A percentile compares a stretch with the other conserved stretches of the same genome.
phyloP scores from a whole-genome alignment of 441 rosid genomes.

The Brassica balearica region DNA sequence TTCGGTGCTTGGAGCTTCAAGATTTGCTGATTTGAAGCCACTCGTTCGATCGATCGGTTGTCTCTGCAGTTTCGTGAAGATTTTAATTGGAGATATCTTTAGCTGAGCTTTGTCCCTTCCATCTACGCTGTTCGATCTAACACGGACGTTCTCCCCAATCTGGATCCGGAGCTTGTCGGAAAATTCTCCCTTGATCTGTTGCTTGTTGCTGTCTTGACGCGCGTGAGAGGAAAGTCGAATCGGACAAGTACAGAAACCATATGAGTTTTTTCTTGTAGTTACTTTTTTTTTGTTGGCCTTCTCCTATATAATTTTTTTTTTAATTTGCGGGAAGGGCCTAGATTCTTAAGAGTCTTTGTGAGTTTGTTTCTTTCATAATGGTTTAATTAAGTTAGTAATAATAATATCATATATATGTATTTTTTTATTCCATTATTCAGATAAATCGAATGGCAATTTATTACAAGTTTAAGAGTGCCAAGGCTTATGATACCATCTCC shows the following conservation, averaged over 20 bases:
- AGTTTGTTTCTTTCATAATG: background rate
- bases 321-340: no score
- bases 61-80: slow-evolving; percentile 23
- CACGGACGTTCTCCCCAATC: background rate
- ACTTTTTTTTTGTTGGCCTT: background rate
- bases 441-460: slow-evolving; percentile 80
- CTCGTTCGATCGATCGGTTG: background rate
- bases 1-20: slow-evolving; percentile 6
- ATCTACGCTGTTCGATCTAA: background rate
- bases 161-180: slow-evolving; percentile 11
- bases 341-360: background rate
- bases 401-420: background rate
- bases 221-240: slow-evolving; percentile 35
- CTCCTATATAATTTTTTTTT: no score
- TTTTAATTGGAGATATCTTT: background rate
- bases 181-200: slow-evolving; percentile 1
- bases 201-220: background rate
- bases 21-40: slow-evolving; percentile 26
- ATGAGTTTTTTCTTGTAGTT: slow-evolving; percentile 32
- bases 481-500: slow-evolving; percentile 89
- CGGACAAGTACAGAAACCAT: slow-evolving; percentile 37
- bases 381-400: background rate
- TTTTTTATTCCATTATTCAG: slow-evolving; percentile 7
- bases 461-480: slow-evolving; percentile 99
- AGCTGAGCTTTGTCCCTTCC: slow-evolving; percentile 12